Conservation (phyloP, 2,329 filamentous ascomycete genomes). For the Calycina herbarum region DNA sequence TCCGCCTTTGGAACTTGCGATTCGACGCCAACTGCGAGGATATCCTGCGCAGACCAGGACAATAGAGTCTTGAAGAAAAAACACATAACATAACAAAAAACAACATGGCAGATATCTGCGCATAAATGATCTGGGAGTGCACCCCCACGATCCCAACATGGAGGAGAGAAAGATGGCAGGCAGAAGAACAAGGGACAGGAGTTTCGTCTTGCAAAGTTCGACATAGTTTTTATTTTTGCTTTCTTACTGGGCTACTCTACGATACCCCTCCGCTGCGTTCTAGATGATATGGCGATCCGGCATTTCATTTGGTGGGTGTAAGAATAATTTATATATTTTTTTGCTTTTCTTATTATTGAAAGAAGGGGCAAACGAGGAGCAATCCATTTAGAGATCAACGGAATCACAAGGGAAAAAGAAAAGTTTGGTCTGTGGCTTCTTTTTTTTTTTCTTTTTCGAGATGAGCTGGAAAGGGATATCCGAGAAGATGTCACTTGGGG, state of each 20-base stretch:
- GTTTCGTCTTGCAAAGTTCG: not conserved
- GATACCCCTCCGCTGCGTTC: constrained; percentile 4
- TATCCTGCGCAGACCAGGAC: constrained; percentile 63
- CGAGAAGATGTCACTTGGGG: too few species aligned
- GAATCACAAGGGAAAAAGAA: too few species aligned
- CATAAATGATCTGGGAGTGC: not conserved
- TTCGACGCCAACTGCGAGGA: constrained; percentile 96
- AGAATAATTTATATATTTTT: not conserved
- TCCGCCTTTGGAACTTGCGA: constrained; percentile 84
- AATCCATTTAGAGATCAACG: too few species aligned
- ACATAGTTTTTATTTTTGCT: not conserved
- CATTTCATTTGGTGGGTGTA: constrained; percentile 1
- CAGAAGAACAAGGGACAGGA: not conserved
- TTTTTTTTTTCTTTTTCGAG: too few species aligned
- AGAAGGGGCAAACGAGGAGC: too few species aligned
- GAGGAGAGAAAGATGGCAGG: not conserved
- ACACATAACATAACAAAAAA: not conserved
- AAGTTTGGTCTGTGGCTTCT: too few species aligned
- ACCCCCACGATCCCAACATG: not conserved
- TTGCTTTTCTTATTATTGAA: not conserved
- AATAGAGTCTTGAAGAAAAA: constrained; percentile 21
- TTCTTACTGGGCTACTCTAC: constrained; percentile 1
- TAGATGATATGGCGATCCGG: not conserved
- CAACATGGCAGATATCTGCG: constrained; percentile 2
- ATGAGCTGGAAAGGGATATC: too few species aligned